These are phyloP conservation scores for Trichomonascaceae sp. DNA, from an alignment of 1,139 yeast genomes.

Conservation along the genomic window DNA sequence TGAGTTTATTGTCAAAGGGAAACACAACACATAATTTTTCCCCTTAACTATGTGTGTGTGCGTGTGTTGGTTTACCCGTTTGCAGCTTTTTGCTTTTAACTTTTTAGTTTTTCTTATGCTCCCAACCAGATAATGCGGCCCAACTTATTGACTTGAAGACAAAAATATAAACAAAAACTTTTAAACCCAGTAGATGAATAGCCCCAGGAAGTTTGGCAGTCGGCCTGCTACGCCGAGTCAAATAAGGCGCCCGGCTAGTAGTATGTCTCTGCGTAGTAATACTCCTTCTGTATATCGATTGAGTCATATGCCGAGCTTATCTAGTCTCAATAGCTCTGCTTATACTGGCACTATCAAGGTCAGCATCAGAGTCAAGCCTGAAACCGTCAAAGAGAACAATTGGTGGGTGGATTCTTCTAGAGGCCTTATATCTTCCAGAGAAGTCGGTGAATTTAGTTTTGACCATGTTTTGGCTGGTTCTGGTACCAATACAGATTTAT, in stretches of 20 bases:
- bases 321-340: slow-evolving; percentile 12
- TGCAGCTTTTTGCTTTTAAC: not conserved
- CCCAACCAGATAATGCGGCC: slow-evolving; percentile 1
- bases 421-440: slow-evolving; percentile 24
- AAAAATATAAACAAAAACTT: not conserved
- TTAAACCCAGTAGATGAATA: not conserved
- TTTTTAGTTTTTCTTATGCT: not conserved
- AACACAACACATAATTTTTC: not conserved
- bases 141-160: not conserved
- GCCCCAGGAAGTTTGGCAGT: slow-evolving; percentile 7
- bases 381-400: slow-evolving; percentile 7
- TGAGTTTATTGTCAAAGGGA: not conserved
- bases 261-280: slow-evolving; percentile 26
- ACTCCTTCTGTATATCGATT: slow-evolving; percentile 23
- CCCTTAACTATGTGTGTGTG: not conserved
- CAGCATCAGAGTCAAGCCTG: slow-evolving; percentile 32
- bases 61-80: not conserved
- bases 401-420: slow-evolving; percentile 25
- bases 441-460: slow-evolving; percentile 40
- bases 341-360: slow-evolving; percentile 35
- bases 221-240: slow-evolving; percentile 27
- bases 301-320: slow-evolving; percentile 1
- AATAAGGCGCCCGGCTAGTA: slow-evolving; percentile 25
- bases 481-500: slow-evolving; percentile 53
- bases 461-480: slow-evolving; percentile 63